These are phyloP conservation scores for Lolium multiflorum DNA, from an alignment of 176 grass and related monocot species.

Conservation along the genomic window DNA sequence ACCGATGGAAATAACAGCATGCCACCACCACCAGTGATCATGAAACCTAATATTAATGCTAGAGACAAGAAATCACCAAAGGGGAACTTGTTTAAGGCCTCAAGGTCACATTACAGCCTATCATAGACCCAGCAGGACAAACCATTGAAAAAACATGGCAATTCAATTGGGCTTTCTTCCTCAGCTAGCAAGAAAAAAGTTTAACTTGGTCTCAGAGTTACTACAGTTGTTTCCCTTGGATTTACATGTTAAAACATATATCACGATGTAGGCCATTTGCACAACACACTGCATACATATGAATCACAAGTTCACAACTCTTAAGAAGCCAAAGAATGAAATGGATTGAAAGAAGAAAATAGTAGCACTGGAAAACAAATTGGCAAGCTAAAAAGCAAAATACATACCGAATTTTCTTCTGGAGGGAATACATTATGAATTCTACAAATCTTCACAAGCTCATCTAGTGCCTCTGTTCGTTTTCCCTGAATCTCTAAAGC, in stretches of 20 bases:
- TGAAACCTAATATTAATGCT: slow-evolving; percentile 9
- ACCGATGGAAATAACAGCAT: not conserved
- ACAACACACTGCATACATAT: not conserved
- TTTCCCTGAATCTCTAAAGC: slow-evolving; percentile 90
- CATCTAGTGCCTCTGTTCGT: slow-evolving; percentile 69
- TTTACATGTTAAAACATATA: slow-evolving; percentile 7
- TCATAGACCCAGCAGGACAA: not conserved
- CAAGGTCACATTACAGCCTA: slow-evolving; percentile 1
- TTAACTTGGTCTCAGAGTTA: slow-evolving; percentile 20
- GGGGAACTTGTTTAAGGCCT: not conserved
- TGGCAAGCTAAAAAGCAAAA: slow-evolving; percentile 18
- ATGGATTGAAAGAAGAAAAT: slow-evolving; percentile 1
- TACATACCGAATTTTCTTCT: slow-evolving; percentile 85
- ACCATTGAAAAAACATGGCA: not conserved
- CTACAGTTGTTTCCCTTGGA: slow-evolving; percentile 19
- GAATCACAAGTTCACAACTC: slow-evolving; percentile 12
- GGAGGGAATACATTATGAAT: slow-evolving; percentile 84
- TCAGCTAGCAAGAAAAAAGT: not conserved
- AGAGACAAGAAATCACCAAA: slow-evolving; percentile 19
- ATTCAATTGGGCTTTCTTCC: not conserved
- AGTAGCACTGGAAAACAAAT: slow-evolving; percentile 10
- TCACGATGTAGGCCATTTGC: not conserved
- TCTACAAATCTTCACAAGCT: slow-evolving; percentile 77
- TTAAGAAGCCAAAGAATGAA: not conserved
- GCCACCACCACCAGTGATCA: slow-evolving; percentile 12